Base-by-base conservation (phyloP, 306 rosid genomes). In the Comarum palustre region DNA sequence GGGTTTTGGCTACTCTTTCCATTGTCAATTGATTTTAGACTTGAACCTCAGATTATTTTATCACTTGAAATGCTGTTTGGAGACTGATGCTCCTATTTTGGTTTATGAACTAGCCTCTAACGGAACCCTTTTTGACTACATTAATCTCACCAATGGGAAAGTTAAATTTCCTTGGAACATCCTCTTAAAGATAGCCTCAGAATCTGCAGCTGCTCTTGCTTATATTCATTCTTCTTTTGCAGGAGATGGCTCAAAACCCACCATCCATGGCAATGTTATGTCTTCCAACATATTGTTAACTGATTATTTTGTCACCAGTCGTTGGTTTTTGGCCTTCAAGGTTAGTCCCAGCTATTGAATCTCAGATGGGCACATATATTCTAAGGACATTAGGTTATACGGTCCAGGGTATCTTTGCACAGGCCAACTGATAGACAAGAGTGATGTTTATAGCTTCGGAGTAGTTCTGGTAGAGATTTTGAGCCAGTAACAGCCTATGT, bases 381-480 rank as follows among this genome's bases (percentile, higher is more conserved):
- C 57, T 58, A 34, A 20, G 42, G 34, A 72, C 43, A 42, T 6
- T 72, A 25, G 76, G 75, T 22, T 39, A 71, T 71, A 46, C 25
- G 13, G 68, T 5, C 76, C 58, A 11, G 57, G 60, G 32, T 72
- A 59, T 72, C 31, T 73, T 32, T 5, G 20, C 1, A 36, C 22
- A 43, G 58, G 76, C 29, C 57, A 43, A 7, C 29, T 58, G 55
- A 73, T 59, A 57, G 68, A 73, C 1, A 39, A 72, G 68, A 59
- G 76, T 11, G 58, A 72, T 42, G 68, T 72, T 9, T 59, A 72
- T 31, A 72, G 68, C 66, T 72, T 59, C 31, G 76, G 76, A 41
- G 29, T 59, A 0, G 59, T 73, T 5, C 27, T 60, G 47, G 29
- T 45, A 4, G 46, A 73, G 42, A 9, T 45, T 24, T 25, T 73